Percentiles rank a stretch among this genome's conserved stretches.
These are phyloP conservation scores for Aspergillus uvarum DNA, from an alignment of 2,329 filamentous ascomycete species.

Conservation along the genomic window DNA sequence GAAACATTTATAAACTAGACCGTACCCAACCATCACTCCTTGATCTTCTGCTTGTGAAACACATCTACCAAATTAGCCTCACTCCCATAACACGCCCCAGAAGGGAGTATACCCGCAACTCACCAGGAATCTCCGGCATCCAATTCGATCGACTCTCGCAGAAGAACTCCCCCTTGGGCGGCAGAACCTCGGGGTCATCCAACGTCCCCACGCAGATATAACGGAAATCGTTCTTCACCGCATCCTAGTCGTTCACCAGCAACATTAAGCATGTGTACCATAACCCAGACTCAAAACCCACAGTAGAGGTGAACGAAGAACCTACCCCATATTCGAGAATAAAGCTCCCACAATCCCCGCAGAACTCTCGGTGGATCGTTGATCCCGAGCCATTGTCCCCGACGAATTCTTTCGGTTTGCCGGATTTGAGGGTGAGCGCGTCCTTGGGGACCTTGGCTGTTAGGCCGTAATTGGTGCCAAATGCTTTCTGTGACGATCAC, in stretches of 20 bases:
- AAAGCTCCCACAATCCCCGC: conserved; percentile 51
- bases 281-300: neutral
- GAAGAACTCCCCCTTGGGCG: conserved; percentile 58
- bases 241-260: conserved; percentile 21
- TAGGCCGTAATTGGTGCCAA: conserved; percentile 53
- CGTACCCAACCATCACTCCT: conserved; percentile 33
- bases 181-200: conserved; percentile 50
- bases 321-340: conserved; percentile 55
- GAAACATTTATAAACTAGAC: neutral
- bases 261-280: neutral
- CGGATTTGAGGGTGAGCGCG: conserved; percentile 43
- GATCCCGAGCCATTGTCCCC: conserved; percentile 53
- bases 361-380: conserved; percentile 53
- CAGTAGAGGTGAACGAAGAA: neutral
- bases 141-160: conserved; percentile 49
- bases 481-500: conserved; percentile 46
- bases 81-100: neutral
- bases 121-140: conserved; percentile 53
- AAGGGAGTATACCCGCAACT: conserved; percentile 17
- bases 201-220: conserved; percentile 53
- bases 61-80: conserved; percentile 33
- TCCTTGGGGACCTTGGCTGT: conserved; percentile 53
- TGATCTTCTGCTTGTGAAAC: conserved; percentile 50
- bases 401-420: conserved; percentile 46
- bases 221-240: conserved; percentile 35